These are phyloP conservation scores for Aspergillus latus DNA, from an alignment of 2,329 filamentous ascomycete species.

Conservation along the genomic window DNA sequence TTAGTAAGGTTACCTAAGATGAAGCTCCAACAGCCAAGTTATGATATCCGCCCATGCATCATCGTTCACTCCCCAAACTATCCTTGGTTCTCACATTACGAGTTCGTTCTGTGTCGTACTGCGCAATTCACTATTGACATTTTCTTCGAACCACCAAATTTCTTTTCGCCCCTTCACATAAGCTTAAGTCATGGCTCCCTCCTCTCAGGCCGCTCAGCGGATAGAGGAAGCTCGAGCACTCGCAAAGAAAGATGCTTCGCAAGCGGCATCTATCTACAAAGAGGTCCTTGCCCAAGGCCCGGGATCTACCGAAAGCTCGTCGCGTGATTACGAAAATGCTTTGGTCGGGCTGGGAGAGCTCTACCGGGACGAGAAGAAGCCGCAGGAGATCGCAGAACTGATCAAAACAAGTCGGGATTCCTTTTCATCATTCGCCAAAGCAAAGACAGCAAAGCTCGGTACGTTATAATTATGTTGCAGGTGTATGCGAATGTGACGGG, in stretches of 20 bases:
- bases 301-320: conserved; percentile 78
- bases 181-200: conserved; percentile 47
- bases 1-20: conserved; percentile 12
- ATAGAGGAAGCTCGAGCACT: conserved; percentile 88
- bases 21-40: conserved; percentile 23
- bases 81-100: conserved; percentile 3
- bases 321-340: conserved; percentile 88
- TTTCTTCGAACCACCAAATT: conserved; percentile 14
- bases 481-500: background rate
- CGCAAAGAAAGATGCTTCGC: conserved; percentile 73
- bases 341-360: conserved; percentile 87
- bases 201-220: conserved; percentile 58
- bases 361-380: conserved; percentile 78
- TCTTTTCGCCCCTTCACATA: conserved; percentile 11
- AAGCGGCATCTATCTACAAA: conserved; percentile 86
- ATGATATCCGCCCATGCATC: conserved; percentile 22
- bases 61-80: conserved; percentile 7
- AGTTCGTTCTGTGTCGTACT: background rate
- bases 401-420: conserved; percentile 87
- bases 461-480: conserved; percentile 37
- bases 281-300: conserved; percentile 84
- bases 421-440: conserved; percentile 95
- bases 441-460: conserved; percentile 98
- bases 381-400: conserved; percentile 82
- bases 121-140: background rate